Base-by-base conservation (phyloP, 495 filamentous ascomycete species). In the Astrothelium macrocarpum region DNA sequence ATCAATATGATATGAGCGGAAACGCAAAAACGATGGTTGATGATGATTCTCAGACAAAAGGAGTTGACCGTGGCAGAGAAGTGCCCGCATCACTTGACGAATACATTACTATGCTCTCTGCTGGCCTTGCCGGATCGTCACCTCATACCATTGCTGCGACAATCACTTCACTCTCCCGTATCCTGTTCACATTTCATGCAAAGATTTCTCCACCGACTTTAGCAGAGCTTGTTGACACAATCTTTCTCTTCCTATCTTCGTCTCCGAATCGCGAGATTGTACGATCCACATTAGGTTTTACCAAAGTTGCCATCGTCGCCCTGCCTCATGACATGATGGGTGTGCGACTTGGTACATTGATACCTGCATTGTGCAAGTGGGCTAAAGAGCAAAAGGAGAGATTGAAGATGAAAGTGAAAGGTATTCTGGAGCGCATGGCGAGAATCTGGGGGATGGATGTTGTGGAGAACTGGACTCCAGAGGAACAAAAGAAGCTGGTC, bases 81-180 rank as follows among this genome's bases (percentile, higher is more conserved):
- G 90, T 86, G 1, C 72, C 80, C 16, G 92, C 93, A 7, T 88
- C 81, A 16, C 80, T 97, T 31, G 92, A 97, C 68, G 94, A 97
- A 72, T 97, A 95, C 75, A 90, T 97, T 81, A 96, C 91, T 45
- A 98, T 98, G 93, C 87, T 98, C 34, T 92, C 89, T 58, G 95
- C 94, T 25, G 94, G 95, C 73, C 84, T 98, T 32, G 94, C 93
- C 1, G 93, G 91, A 46, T 85, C 81, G 64, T 89, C 90, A 20
- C 91, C 94, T 42, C 94, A 97, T 77, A 96, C 96, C 90, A 87
- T 97, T 64, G 92, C 89, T 9, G 94, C 94, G 4, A 89, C 87
- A 11, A 92, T 98, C 71, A 96, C 91, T 10, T 94, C 95, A 2
- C 79, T 97, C 45, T 92, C 91, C 0, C 84, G 95, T 5, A 83